phyloP scores from a whole-genome alignment of 208 protist species.

The Crithidia bombi region DNA sequence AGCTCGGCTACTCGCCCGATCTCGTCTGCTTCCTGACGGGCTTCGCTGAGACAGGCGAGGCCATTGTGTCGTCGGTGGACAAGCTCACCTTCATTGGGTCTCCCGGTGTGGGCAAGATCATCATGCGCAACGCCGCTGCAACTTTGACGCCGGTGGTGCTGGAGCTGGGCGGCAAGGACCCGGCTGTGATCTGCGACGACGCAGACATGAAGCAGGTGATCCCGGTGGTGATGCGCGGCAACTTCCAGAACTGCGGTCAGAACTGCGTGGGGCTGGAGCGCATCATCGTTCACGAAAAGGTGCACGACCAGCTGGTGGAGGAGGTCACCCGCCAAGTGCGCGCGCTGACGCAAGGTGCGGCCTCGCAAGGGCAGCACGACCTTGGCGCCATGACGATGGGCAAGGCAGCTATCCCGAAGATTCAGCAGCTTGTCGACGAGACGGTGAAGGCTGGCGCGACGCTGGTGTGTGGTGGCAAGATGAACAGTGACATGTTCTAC shows the following conservation, averaged over 20 bases:
- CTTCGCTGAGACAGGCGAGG: conserved; percentile 92
- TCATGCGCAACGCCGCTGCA: conserved; percentile 90
- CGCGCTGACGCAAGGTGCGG: conserved; percentile 79
- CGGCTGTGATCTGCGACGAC: conserved; percentile 92
- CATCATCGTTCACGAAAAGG: conserved; percentile 82
- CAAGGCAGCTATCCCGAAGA: conserved; percentile 80
- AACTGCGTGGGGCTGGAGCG: conserved; percentile 92
- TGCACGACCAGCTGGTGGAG: conserved; percentile 90
- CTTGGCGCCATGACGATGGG: conserved; percentile 96
- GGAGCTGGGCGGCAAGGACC: conserved; percentile 96
- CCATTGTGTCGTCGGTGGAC: conserved; percentile 88
- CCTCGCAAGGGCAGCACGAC: conserved; percentile 75
- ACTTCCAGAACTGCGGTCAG: conserved; percentile 95
- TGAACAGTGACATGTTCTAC: conserved; percentile 72
- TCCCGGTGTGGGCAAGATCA: conserved; percentile 85
- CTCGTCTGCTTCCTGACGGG: conserved; percentile 94
- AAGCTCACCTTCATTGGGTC: conserved; percentile 94
- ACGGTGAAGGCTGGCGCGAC: conserved; percentile 90
- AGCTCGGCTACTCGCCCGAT: conserved; percentile 89
- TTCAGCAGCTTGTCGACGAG: conserved; percentile 91
- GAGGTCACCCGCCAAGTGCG: conserved; percentile 59
- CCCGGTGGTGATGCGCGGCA: conserved; percentile 88
- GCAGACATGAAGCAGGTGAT: conserved; percentile 90
- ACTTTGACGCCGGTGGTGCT: conserved; percentile 94
- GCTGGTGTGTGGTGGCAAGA: conserved; percentile 86